phyloP scores from a whole-genome alignment of 257 asterid genomes.

The Cynanchum wilfordii region DNA sequence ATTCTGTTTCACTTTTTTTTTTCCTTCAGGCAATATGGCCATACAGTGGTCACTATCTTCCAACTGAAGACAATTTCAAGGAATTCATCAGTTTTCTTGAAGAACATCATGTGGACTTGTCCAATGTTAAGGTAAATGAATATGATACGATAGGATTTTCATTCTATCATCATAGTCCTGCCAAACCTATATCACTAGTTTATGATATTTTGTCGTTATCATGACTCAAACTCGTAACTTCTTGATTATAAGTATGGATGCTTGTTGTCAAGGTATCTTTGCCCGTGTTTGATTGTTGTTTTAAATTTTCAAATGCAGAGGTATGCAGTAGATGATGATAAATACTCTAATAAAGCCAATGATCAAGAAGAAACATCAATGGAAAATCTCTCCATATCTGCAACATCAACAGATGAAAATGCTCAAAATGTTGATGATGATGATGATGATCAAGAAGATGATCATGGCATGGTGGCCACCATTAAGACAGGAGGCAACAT shows the following conservation, averaged over 20 bases:
- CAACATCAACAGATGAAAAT: neutral
- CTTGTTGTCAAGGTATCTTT: neutral
- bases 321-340: constrained; percentile 46
- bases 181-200: too few species aligned
- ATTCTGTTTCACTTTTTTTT: neutral
- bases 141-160: too few species aligned
- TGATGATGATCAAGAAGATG: constrained; percentile 11
- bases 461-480: constrained; percentile 3
- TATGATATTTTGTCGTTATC: too few species aligned
- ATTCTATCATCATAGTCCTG: too few species aligned
- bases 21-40: constrained; percentile 60
- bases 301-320: constrained; percentile 28
- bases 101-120: constrained; percentile 53
- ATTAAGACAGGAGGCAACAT: constrained; percentile 15
- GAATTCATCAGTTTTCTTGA: constrained; percentile 57
- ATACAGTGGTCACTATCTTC: constrained; percentile 77
- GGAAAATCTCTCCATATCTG: constrained; percentile 6
- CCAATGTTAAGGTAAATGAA: constrained; percentile 43
- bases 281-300: neutral
- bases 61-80: constrained; percentile 68
- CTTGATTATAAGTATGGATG: too few species aligned
- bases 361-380: constrained; percentile 6
- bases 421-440: neutral
- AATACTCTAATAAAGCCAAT: constrained; percentile 15
- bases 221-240: too few species aligned